Conservation (phyloP, 1,139 yeast genomes). For the Pichia sp. region DNA sequence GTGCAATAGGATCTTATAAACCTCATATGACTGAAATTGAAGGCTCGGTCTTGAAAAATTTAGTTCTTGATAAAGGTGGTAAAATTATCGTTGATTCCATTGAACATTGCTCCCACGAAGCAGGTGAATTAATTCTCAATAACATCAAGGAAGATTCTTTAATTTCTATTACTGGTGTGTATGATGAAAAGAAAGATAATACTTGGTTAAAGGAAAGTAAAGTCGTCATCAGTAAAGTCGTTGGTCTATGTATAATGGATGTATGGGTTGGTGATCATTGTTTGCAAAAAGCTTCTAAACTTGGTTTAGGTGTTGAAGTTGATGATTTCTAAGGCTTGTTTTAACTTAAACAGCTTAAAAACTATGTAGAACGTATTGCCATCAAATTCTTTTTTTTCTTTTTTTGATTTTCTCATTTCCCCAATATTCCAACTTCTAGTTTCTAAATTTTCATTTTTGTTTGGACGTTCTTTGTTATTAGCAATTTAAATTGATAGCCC, state of each 20-base stretch:
- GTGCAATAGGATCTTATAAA: constrained; percentile 62
- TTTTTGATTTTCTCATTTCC: background rate
- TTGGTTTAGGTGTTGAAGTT: constrained; percentile 26
- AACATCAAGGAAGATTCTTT: constrained; percentile 33
- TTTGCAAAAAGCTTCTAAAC: constrained; percentile 23
- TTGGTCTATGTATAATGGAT: constrained; percentile 60
- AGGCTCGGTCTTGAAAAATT: constrained; percentile 32
- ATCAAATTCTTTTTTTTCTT: no score
- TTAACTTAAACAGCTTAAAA: no score
- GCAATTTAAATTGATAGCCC: background rate
- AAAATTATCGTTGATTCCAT: constrained; percentile 54
- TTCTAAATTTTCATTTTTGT: background rate
- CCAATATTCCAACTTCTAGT: background rate
- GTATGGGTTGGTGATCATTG: constrained; percentile 38
- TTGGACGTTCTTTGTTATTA: background rate
- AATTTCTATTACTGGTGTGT: constrained; percentile 41
- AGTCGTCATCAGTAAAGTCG: constrained; percentile 44
- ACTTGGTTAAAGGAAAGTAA: constrained; percentile 21
- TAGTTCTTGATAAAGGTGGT: constrained; percentile 28
- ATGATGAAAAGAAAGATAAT: background rate
- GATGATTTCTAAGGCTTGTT: constrained; percentile 25
- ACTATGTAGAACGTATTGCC: no score
- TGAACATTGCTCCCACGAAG: constrained; percentile 50
- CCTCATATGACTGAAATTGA: constrained; percentile 66
- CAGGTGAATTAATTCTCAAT: constrained; percentile 56